Conservation (phyloP, 2,329 filamentous ascomycete genomes). For the Neofusicoccum laricinum region DNA sequence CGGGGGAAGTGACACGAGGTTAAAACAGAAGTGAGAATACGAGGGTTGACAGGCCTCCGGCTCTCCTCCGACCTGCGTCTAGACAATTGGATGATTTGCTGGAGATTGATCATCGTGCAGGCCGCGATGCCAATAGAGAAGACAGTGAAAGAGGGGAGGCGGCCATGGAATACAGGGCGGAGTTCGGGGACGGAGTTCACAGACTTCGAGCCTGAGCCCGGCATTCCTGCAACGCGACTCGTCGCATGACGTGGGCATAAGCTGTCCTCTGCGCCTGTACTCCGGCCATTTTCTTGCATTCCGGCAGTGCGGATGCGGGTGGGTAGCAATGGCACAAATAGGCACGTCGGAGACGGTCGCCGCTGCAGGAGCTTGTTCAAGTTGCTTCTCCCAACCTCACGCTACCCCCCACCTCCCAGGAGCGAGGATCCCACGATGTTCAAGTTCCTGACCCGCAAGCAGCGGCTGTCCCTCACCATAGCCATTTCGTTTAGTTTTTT, state of each 20-base stretch:
- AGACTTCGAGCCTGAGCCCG: not conserved
- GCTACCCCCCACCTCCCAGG: not conserved
- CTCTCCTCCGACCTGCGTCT: too few species aligned
- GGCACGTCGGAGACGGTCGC: not conserved
- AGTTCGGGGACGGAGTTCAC: not conserved
- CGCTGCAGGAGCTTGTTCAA: not conserved
- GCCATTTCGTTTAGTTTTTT: constrained; percentile 48
- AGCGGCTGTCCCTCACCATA: constrained; percentile 39
- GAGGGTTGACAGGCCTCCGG: too few species aligned
- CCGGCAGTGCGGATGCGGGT: not conserved
- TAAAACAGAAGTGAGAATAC: too few species aligned
- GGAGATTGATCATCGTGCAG: too few species aligned
- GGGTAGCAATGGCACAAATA: not conserved
- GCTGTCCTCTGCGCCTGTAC: not conserved
- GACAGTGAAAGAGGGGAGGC: too few species aligned
- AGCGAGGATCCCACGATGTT: not conserved
- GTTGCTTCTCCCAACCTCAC: not conserved
- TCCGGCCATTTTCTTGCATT: not conserved
- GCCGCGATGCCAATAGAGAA: too few species aligned
- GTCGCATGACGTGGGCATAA: not conserved
- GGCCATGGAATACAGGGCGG: not conserved
- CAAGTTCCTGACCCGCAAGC: constrained; percentile 25
- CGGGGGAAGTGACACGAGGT: too few species aligned
- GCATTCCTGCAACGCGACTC: not conserved
- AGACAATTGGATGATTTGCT: too few species aligned